Evolutionary conservation across 192 early-diverging fungal species (phyloP), one percentile per base, ranked within the genome.

Genomic region (Coemansia asiatica): DNA sequence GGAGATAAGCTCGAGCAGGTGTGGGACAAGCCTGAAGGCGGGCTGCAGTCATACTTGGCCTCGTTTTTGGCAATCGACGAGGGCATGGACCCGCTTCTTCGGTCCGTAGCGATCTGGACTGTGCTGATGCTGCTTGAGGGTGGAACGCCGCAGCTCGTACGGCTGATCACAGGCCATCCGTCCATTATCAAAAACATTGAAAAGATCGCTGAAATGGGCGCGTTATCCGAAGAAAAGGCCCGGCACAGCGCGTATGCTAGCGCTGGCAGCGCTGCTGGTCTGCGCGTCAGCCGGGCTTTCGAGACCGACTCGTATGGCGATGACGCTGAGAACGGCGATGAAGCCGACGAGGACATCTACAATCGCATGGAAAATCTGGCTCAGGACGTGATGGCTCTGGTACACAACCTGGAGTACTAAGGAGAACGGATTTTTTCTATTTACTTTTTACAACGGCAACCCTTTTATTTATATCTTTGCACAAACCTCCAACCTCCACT

Each of bases 31-130:
- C 89, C 89, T 8, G 74, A 76, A 44, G 85, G 85, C 61, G 88
- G 89, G 0, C 71, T 92, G 50, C 85, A 90, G 67, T 86, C 84
- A 36, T 92, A 90, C 56, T 68, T 94, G 59, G 80, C 85, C 19
- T 66, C 83, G n/a, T 91, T 91, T 72, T 58, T 91, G 38, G 82
- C 83, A 13, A 83, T 86, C 25, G 72, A 79, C 19, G 83, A 83
- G 50, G 72, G 77, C 49, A 73, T 79, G 77, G 88, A 90, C 56
- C 85, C 86, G 63, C 84, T 86, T 56, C 88, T 94, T 65, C 90
- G 88, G 62, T 91, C 93, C 18, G 87, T 94, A 66, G 92, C 88
- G 4, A 84, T 93, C 36, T 94, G 91, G 91, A 94, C 92, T 25
- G 87, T 94, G 67, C 83, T 89, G 19, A 89, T 92, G 82, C 87